A percentile compares a stretch with the other conserved stretches of the same genome.
phyloP scores from a whole-genome alignment of 2,329 filamentous ascomycete species.

The Cucurbitaria berberidis region DNA sequence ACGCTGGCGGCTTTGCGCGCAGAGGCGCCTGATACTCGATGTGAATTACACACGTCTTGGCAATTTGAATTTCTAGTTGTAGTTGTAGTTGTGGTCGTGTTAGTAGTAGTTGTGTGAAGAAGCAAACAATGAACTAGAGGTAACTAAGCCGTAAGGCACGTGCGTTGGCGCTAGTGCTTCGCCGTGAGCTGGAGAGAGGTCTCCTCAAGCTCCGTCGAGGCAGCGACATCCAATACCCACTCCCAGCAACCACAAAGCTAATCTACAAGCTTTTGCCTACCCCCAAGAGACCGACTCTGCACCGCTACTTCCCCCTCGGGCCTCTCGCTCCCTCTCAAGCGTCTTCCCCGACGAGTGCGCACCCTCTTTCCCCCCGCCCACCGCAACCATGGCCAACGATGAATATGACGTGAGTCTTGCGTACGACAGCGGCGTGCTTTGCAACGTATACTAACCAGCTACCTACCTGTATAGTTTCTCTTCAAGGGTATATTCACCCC shows the following conservation, averaged over 20 bases:
- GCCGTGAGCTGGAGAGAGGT: conserved; percentile 6
- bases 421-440: conserved; percentile 27
- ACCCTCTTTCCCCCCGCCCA: conserved; percentile 36
- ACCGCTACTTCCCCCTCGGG: not conserved
- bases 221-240: conserved; percentile 16
- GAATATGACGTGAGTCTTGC: conserved; percentile 90
- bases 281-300: not conserved
- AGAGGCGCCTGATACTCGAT: conserved; percentile 12
- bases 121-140: not conserved
- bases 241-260: conserved; percentile 10
- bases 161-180: not conserved
- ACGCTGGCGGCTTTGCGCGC: not conserved
- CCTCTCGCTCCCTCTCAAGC: conserved; percentile 5
- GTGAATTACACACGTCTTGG: conserved; percentile 6
- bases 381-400: conserved; percentile 88
- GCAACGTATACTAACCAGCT: conserved; percentile 28
- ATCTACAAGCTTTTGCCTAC: conserved; percentile 1
- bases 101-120: not conserved
- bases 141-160: not conserved
- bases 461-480: conserved; percentile 82
- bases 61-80: not conserved
- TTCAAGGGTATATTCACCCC: conserved; percentile 80
- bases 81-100: not conserved
- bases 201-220: conserved; percentile 16
- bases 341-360: conserved; percentile 14